phyloP scores from a whole-genome alignment of 129 eudicot genomes.

The Flaveria sonorensis region DNA sequence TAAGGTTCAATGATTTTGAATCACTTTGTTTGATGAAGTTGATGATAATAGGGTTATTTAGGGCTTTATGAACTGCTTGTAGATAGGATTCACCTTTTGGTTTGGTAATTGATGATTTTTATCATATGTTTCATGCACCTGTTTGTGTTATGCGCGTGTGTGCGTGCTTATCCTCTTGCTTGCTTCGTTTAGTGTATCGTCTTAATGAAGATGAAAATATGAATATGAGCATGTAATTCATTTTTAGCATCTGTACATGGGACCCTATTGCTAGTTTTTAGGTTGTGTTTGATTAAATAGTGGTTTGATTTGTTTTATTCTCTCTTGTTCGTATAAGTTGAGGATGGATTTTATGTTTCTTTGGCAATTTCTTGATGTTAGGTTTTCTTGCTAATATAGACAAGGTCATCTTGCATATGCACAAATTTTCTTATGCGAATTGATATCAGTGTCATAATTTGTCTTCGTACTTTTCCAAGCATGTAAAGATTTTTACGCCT shows the following conservation, averaged over 20 bases:
- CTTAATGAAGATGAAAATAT: not conserved
- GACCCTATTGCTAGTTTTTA: no score
- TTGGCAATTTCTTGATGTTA: no score
- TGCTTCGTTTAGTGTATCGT: not conserved
- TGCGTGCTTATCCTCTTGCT: no score
- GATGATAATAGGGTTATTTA: conserved; percentile 14
- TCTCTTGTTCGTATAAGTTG: no score
- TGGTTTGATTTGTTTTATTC: not conserved
- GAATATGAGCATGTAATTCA: not conserved
- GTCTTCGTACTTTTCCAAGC: not conserved
- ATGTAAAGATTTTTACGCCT: no score
- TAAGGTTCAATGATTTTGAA: conserved; percentile 13
- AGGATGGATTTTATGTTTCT: no score
- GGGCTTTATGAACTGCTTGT: conserved; percentile 13
- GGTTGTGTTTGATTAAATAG: not conserved
- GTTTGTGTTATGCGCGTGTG: no score
- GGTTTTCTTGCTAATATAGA: no score
- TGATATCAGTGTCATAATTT: no score
- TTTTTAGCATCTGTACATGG: no score
- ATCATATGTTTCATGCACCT: not conserved
- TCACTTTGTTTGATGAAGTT: conserved; percentile 2
- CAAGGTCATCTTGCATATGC: no score
- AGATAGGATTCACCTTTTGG: conserved; percentile 2
- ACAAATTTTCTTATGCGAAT: no score
- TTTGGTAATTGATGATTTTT: not conserved